These are phyloP conservation scores for Pestalotiopsis sp. DNA, from an alignment of 2,329 filamentous ascomycete species.

Conservation along the genomic window DNA sequence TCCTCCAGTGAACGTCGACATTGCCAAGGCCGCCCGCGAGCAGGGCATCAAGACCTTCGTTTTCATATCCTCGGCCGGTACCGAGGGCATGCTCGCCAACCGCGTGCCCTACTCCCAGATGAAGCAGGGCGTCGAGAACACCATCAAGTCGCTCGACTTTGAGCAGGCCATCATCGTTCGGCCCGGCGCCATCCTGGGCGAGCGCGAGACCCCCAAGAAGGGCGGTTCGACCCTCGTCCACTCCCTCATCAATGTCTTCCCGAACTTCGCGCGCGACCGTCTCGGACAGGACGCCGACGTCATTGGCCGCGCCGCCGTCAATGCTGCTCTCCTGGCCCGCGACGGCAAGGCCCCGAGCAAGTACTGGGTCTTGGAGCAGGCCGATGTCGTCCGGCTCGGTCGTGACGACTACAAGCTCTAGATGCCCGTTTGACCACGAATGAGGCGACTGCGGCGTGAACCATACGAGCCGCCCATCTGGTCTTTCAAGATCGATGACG, in stretches of 20 bases:
- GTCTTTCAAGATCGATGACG: not conserved
- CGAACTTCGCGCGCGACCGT: constrained; percentile 63
- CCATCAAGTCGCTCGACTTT: constrained; percentile 72
- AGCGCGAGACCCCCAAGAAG: constrained; percentile 61
- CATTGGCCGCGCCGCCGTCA: constrained; percentile 70
- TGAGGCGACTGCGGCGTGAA: not conserved
- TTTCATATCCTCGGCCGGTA: constrained; percentile 67
- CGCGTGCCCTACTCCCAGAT: constrained; percentile 64
- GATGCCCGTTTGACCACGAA: not conserved
- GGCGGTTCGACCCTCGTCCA: constrained; percentile 60
- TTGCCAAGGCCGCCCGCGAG: constrained; percentile 75
- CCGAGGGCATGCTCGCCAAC: constrained; percentile 40
- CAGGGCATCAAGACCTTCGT: constrained; percentile 77
- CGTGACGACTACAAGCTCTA: constrained; percentile 54
- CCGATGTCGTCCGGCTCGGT: constrained; percentile 71
- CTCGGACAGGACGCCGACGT: constrained; percentile 76
- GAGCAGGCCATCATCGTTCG: constrained; percentile 75
- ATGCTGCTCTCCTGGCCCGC: constrained; percentile 59
- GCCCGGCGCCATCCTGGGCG: constrained; percentile 77
- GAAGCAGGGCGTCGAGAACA: constrained; percentile 87
- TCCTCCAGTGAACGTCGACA: constrained; percentile 67
- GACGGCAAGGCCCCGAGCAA: constrained; percentile 62
- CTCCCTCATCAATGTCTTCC: constrained; percentile 57
- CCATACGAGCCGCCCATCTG: not conserved
- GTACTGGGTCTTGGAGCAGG: constrained; percentile 62